Evolutionary conservation across 2,329 filamentous ascomycete genomes (phyloP).

Genomic region (Stagonosporopsis vannaccii): DNA sequence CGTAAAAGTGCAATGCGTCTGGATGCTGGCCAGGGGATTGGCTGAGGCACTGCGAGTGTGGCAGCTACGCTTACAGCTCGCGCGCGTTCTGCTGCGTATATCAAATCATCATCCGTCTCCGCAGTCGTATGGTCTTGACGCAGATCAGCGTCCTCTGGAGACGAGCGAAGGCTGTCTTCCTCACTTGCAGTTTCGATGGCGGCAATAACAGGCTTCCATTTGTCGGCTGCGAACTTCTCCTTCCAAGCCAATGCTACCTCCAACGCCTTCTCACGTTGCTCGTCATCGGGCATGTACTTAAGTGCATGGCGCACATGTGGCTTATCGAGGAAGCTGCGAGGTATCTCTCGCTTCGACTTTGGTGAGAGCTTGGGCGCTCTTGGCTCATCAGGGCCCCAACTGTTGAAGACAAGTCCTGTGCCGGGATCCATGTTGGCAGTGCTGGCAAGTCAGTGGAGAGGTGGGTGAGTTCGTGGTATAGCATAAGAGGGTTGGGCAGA

Average conservation of each 20-base stretch:
- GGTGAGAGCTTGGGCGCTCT: background rate
- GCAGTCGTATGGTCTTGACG: background rate
- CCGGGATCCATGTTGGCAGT: constrained; percentile 9
- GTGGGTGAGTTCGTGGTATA: background rate
- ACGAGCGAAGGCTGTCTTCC: constrained; percentile 8
- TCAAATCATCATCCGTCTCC: background rate
- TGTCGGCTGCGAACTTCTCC: constrained; percentile 18
- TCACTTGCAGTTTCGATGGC: constrained; percentile 6
- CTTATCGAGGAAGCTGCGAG: constrained; percentile 14
- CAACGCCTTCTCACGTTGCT: constrained; percentile 17
- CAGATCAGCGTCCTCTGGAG: background rate
- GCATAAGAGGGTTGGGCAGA: background rate
- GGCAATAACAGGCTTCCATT: constrained; percentile 16
- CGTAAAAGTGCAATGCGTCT: background rate
- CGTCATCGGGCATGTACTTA: constrained; percentile 17
- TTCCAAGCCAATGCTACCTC: constrained; percentile 20
- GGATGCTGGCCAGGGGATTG: background rate
- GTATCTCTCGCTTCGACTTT: background rate
- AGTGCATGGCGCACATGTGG: constrained; percentile 26
- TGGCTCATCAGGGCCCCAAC: background rate
- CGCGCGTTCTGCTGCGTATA: background rate
- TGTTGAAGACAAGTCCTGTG: constrained; percentile 3
- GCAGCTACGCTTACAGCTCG: constrained; percentile 3
- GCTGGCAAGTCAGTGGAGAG: background rate
- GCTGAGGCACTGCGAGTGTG: constrained; percentile 4